phyloP scores from a whole-genome alignment of 2,329 filamentous ascomycete genomes.

The Cladosporium austrohemisphaericum region DNA sequence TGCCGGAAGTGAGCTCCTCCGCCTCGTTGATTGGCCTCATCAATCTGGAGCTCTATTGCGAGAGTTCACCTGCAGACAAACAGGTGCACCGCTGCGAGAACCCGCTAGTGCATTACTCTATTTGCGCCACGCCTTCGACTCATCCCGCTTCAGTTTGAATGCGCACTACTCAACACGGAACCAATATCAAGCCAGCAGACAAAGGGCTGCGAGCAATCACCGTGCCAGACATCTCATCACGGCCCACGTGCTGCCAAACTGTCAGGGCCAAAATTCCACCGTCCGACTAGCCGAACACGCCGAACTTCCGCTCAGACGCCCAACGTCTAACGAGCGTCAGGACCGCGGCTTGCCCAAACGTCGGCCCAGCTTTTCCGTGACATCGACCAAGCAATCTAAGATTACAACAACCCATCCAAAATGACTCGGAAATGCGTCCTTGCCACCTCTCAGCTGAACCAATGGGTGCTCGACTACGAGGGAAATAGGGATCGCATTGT shows the following conservation, averaged over 20 bases:
- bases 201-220: too few relatives aligned
- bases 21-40: background rate
- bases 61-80: background rate
- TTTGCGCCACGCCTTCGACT: too few relatives aligned
- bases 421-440: constrained; percentile 36
- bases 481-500: constrained; percentile 63
- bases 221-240: background rate
- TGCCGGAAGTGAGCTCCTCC: constrained; percentile 1
- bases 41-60: constrained; percentile 5
- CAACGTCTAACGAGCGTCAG: background rate
- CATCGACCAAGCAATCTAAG: constrained; percentile 9
- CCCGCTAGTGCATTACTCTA: too few relatives aligned
- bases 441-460: constrained; percentile 44
- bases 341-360: background rate
- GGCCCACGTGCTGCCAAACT: constrained; percentile 6
- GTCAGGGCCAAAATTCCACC: background rate
- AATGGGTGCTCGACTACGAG: constrained; percentile 57
- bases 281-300: background rate
- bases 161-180: too few relatives aligned
- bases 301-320: too few relatives aligned
- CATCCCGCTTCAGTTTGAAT: too few relatives aligned
- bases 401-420: background rate
- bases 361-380: constrained; percentile 8
- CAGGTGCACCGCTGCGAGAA: background rate
- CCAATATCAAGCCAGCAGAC: too few relatives aligned